phyloP scores from a whole-genome alignment of 2,329 filamentous ascomycete genomes.

The Ophiobolus disseminans region DNA sequence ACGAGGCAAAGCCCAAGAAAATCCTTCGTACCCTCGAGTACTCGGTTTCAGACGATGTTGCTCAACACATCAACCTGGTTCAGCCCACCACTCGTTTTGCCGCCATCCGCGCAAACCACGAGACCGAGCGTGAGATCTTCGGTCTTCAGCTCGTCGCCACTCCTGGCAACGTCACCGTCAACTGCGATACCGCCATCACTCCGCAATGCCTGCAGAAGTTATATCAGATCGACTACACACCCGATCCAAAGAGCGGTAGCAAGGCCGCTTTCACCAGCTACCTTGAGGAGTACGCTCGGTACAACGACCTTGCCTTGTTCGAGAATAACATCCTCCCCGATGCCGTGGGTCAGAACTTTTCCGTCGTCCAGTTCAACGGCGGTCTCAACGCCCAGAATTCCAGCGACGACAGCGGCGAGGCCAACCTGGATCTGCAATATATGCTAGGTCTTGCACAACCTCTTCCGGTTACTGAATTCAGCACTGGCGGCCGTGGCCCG shows the following conservation, averaged over 20 bases:
- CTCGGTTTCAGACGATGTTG: conserved; percentile 51
- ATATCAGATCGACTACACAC: conserved; percentile 60
- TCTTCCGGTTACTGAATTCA: conserved; percentile 64
- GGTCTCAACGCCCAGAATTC: conserved; percentile 34
- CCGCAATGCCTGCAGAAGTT: conserved; percentile 57
- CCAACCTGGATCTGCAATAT: conserved; percentile 69
- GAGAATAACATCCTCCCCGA: conserved; percentile 49
- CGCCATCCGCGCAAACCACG: conserved; percentile 26
- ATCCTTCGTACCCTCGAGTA: conserved; percentile 54
- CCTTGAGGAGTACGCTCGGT: conserved; percentile 59
- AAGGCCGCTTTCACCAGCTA: conserved; percentile 61
- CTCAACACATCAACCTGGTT: conserved; percentile 55
- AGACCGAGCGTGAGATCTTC: conserved; percentile 25
- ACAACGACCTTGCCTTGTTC: conserved; percentile 54
- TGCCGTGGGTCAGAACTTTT: conserved; percentile 54
- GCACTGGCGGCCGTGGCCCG: conserved; percentile 63
- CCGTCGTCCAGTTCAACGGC: conserved; percentile 40
- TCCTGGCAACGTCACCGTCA: conserved; percentile 20
- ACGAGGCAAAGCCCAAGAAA: conserved; percentile 47
- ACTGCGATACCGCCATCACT: conserved; percentile 46
- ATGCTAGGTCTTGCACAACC: conserved; percentile 62
- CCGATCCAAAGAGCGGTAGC: conserved; percentile 55
- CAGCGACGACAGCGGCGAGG: conserved; percentile 54
- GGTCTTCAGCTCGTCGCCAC: conserved; percentile 21
- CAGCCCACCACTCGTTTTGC: conserved; percentile 62